These are phyloP conservation scores for Styphnolobium japonicum DNA, from an alignment of 306 rosid genomes.

Conservation along the genomic window DNA sequence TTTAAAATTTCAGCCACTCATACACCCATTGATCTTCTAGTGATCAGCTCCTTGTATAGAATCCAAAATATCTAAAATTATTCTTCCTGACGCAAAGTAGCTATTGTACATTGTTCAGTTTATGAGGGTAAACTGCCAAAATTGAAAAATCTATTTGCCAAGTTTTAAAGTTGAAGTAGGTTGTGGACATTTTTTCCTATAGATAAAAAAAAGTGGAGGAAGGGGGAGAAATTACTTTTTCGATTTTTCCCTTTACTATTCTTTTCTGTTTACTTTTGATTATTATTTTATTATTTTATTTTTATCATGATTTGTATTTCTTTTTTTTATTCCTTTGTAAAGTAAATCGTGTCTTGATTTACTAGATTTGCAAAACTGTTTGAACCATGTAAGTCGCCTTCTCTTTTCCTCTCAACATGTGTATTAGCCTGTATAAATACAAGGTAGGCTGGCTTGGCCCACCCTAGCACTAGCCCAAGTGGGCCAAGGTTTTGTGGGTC, in stretches of 20 bases:
- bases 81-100: not conserved
- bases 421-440: too few relatives aligned
- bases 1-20: not conserved
- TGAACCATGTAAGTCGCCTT: not conserved
- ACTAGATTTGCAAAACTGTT: not conserved
- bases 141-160: constrained; percentile 4
- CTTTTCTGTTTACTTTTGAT: not conserved
- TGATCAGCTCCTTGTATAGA: not conserved
- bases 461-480: too few relatives aligned
- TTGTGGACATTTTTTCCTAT: constrained; percentile 1
- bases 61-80: not conserved
- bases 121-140: not conserved
- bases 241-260: not conserved
- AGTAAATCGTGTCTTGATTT: not conserved
- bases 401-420: not conserved
- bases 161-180: constrained; percentile 17
- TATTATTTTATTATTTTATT: constrained; percentile 1
- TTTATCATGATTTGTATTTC: not conserved
- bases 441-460: too few relatives aligned
- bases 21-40: not conserved
- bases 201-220: not conserved
- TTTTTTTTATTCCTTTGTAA: not conserved
- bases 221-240: constrained; percentile 9
- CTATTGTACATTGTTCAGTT: not conserved
- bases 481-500: too few relatives aligned